These are phyloP conservation scores for Solanum hybrid DNA, from an alignment of 305 asterid genomes.

Conservation along the genomic window DNA sequence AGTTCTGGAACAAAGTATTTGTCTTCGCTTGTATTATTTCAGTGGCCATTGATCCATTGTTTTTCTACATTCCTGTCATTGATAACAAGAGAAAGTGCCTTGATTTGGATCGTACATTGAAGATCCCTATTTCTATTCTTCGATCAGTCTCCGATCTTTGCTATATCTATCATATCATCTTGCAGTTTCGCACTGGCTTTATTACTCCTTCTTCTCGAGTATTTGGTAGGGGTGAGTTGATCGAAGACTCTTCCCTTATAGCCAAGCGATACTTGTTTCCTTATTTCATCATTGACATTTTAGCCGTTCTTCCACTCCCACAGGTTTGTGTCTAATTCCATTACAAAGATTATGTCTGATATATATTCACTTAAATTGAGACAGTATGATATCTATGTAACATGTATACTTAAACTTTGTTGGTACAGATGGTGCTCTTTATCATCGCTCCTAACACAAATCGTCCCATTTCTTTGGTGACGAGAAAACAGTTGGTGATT, in stretches of 20 bases:
- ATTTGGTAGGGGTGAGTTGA: slow-evolving; percentile 60
- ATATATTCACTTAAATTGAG: background rate
- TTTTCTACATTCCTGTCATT: slow-evolving; percentile 56
- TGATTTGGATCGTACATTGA: slow-evolving; percentile 25
- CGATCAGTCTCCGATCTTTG: slow-evolving; percentile 45
- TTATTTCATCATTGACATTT: slow-evolving; percentile 41
- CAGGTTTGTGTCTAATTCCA: slow-evolving; percentile 31
- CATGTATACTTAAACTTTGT: background rate
- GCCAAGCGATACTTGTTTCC: slow-evolving; percentile 39
- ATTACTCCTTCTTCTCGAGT: slow-evolving; percentile 47
- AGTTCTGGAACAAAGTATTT: slow-evolving; percentile 43
- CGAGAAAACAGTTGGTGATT: slow-evolving; percentile 28
- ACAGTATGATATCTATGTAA: background rate
- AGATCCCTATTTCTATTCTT: slow-evolving; percentile 38
- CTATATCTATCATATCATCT: slow-evolving; percentile 41
- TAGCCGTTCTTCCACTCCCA: slow-evolving; percentile 62
- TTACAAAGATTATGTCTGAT: background rate
- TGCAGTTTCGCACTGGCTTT: slow-evolving; percentile 56
- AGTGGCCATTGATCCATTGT: slow-evolving; percentile 49
- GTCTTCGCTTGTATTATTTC: slow-evolving; percentile 38
- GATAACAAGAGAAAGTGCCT: slow-evolving; percentile 30
- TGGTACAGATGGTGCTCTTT: slow-evolving; percentile 30
- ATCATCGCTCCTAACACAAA: slow-evolving; percentile 16
- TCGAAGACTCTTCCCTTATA: slow-evolving; percentile 37
- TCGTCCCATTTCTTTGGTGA: slow-evolving; percentile 34